phyloP scores from a whole-genome alignment of 331 rosid species.

The Rosa hybrid region DNA sequence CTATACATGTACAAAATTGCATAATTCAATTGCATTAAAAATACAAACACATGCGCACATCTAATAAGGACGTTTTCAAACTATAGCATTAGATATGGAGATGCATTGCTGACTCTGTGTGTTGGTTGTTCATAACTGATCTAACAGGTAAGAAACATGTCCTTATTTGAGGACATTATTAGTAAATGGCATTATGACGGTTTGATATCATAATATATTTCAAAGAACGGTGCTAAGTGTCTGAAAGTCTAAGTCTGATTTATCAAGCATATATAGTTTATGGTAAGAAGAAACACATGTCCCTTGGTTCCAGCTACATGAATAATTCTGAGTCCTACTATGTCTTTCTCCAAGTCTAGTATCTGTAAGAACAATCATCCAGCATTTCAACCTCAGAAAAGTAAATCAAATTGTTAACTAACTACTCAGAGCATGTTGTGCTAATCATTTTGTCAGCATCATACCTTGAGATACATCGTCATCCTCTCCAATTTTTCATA shows the following conservation, averaged over 20 bases:
- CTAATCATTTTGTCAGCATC: not conserved
- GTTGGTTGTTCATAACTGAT: conserved; percentile 7
- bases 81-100: not conserved
- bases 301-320: conserved; percentile 99
- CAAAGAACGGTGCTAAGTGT: not conserved
- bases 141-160: conserved; percentile 6
- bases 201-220: conserved; percentile 14
- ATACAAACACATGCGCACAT: not conserved
- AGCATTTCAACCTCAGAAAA: conserved; percentile 1
- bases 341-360: conserved; percentile 57
- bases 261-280: not conserved
- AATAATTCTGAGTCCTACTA: conserved; percentile 65
- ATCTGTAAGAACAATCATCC: conserved; percentile 47
- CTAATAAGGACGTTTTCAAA: not conserved
- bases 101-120: not conserved
- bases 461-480: conserved; percentile 67
- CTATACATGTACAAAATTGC: not conserved
- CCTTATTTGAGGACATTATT: conserved; percentile 3
- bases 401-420: not conserved
- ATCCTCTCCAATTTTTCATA: conserved; percentile 49
- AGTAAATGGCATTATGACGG: conserved; percentile 3
- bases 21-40: conserved; percentile 9
- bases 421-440: not conserved
- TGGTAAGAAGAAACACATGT: conserved; percentile 51
- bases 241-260: conserved; percentile 2